These are phyloP conservation scores for Ascomycota sp. DNA, from an alignment of 2,329 filamentous ascomycete species.

Conservation along the genomic window DNA sequence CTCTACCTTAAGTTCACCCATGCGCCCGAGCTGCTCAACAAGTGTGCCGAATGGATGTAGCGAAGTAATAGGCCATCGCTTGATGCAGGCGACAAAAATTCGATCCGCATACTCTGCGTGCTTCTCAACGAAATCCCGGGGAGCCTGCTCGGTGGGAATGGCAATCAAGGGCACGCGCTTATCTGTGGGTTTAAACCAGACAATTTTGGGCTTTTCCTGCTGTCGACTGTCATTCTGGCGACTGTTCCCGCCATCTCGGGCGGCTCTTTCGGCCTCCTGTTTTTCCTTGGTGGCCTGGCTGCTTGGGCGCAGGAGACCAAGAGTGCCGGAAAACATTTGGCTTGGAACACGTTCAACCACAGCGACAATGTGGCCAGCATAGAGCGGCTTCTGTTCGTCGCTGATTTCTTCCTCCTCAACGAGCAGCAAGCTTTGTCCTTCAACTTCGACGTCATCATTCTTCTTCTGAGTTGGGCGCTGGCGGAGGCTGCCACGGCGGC, in stretches of 20 bases:
- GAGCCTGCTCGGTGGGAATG: slow-evolving; percentile 93
- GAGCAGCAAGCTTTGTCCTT: slow-evolving; percentile 86
- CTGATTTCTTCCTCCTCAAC: slow-evolving; percentile 98
- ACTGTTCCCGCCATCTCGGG: slow-evolving; percentile 56
- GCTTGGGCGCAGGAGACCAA: slow-evolving; percentile 83
- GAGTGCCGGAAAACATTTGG: slow-evolving; percentile 96
- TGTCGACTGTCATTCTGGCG: slow-evolving; percentile 57
- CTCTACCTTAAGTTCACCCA: slow-evolving; percentile 94
- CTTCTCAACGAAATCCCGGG: slow-evolving; percentile 93
- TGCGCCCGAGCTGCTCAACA: slow-evolving; percentile 88
- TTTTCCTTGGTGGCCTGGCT: slow-evolving; percentile 99
- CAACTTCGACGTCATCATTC: slow-evolving; percentile 97
- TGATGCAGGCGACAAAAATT: slow-evolving; percentile 98
- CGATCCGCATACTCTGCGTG: slow-evolving; percentile 94
- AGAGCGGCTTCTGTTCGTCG: slow-evolving; percentile 92
- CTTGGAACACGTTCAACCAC: slow-evolving; percentile 93
- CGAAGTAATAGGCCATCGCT: slow-evolving; percentile 99
- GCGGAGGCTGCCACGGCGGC: slow-evolving; percentile 81
- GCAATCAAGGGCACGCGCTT: slow-evolving; percentile 96
- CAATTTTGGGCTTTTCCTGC: slow-evolving; percentile 97
- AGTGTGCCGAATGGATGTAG: slow-evolving; percentile 95
- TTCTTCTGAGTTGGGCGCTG: slow-evolving; percentile 98
- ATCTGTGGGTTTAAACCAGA: slow-evolving; percentile 99
- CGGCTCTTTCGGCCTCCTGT: slow-evolving; percentile 88
- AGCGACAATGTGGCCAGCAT: slow-evolving; percentile 90